Evolutionary conservation across 2,329 filamentous ascomycete genomes (phyloP).

Genomic region (Ceratocystis alfenasii): DNA sequence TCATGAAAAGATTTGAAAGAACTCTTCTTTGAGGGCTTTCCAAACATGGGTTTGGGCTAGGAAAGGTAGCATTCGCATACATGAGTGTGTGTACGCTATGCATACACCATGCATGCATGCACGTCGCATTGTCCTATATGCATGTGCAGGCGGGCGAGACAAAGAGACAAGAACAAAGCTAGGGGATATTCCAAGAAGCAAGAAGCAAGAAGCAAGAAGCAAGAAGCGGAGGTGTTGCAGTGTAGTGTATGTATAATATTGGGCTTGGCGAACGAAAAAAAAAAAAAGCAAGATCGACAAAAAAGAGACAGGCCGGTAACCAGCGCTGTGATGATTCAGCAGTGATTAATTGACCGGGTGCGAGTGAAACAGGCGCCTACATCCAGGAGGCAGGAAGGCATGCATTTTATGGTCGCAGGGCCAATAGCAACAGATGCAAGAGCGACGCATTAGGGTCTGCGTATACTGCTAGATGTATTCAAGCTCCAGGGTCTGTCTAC

Average conservation of each 20-base stretch:
- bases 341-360: neutral
- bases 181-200: neutral
- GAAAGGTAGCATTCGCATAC: neutral
- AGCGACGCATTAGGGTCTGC: no score
- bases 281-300: neutral
- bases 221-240: neutral
- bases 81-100: neutral
- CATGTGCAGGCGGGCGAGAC: neutral
- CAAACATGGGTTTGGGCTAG: neutral
- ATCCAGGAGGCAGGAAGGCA: no score
- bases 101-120: conserved; percentile 1
- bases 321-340: neutral
- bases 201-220: no score
- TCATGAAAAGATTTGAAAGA: conserved; percentile 7
- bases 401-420: no score
- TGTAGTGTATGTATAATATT: neutral
- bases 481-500: no score
- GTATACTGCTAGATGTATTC: no score
- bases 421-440: no score
- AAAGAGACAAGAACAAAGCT: conserved; percentile 1
- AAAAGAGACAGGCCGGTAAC: neutral
- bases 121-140: neutral
- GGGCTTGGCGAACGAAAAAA: neutral
- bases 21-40: conserved; percentile 1
- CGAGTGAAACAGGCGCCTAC: neutral